Conservation (phyloP, 78 protist species). For the Dictyostelium discoideum region dicty_2.7 NC_007091.3:4444001-4444500, state of each 20-base stretch:
- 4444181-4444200: conserved; percentile 9
- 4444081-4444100: background rate
- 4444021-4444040: background rate
- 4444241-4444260: conserved; percentile 4
- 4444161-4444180: conserved; percentile 5
- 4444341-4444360: background rate
- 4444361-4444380: background rate
- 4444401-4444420: conserved; percentile 3
- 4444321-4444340: background rate
- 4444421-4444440: background rate
- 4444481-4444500: conserved; percentile 42
- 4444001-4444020: too few species aligned
- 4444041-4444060: background rate
- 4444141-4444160: conserved; percentile 6
- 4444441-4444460: conserved; percentile 19
- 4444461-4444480: conserved; percentile 30
- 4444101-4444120: background rate
- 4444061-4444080: conserved; percentile 27
- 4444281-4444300: background rate
- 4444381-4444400: conserved; percentile 49
- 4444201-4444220: background rate
- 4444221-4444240: background rate
- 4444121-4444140: background rate
- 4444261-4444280: background rate
- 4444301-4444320: background rate